Conservation (phyloP, 225 moss, liverwort and hornwort genomes). For the Climacium dendroides region DNA sequence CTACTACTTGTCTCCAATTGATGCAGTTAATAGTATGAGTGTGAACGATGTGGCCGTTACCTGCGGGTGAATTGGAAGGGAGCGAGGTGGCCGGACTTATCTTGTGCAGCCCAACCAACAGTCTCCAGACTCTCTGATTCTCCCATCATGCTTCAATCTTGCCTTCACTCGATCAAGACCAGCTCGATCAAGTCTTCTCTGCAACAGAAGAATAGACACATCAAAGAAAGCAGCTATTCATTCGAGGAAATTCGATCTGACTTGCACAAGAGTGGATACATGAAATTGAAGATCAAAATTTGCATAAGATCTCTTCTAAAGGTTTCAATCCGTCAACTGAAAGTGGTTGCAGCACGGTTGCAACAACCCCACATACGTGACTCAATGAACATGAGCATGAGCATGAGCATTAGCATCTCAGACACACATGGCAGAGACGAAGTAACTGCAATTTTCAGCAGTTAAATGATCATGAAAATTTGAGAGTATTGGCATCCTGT, state of each 20-base stretch:
- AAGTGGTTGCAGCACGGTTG: too few species aligned
- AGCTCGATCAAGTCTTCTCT: not conserved
- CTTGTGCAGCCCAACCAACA: conserved; percentile 8
- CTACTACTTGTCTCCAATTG: too few species aligned
- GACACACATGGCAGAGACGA: not conserved
- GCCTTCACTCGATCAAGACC: not conserved
- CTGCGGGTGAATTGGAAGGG: conserved; percentile 18
- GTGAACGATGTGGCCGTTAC: not conserved
- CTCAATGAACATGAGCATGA: too few species aligned
- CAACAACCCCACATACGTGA: too few species aligned
- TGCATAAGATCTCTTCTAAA: not conserved
- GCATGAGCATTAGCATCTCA: not conserved
- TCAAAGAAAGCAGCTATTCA: not conserved
- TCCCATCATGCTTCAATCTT: not conserved
- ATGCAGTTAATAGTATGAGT: not conserved
- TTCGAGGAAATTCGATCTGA: too few species aligned
- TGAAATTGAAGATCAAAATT: not conserved
- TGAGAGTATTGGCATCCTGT: not conserved
- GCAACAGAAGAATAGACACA: not conserved
- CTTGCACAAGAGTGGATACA: not conserved
- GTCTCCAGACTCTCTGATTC: not conserved
- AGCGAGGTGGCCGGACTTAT: conserved; percentile 15
- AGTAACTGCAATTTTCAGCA: not conserved
- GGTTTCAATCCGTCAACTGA: not conserved
- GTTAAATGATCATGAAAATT: not conserved